Evolutionary conservation across 345 rosid genomes (phyloP), one percentile per base, ranked within the genome.

Genomic region (Linum tenue): DNA sequence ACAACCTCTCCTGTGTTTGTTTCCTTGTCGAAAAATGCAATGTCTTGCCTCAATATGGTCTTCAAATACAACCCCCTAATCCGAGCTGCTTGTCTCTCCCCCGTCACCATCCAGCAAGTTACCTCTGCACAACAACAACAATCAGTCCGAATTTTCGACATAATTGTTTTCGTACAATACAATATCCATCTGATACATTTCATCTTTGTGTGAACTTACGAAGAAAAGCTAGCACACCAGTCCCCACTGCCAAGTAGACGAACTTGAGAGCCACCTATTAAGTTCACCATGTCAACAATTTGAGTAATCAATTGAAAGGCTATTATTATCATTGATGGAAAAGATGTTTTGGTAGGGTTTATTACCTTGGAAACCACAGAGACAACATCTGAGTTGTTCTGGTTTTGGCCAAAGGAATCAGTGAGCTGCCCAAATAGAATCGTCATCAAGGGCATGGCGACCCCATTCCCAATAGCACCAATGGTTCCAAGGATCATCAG

Each of bases 1-100:
- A 91, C 78, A 16, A 91, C 96, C 81, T 91, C 98, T 14, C 98
- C 96, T 0, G 96, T 86, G 71, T 82, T 91, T 41, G 95, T 83
- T 78, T 89, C 95, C 58, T 78, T 72, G 38, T 91, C 98, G 58
- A 91, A 91, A 75, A 89, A 91, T 14, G 82, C 80, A 9, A 91
- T 66, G 64, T 91, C 96, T 78, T 91, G 98, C 70, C 95, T 80
- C 76, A 91, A 64, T 58, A 91, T 85, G 2, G 96, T 87, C 78
- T 73, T 76, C 73, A 91, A 65, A 80, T 91, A 91, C 73, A 84
- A 64, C 40, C 74, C 78, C 57, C 98, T 77, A 64, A 91, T 86
- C 60, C 92, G 74, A 0, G 86, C 79, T 50, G 98, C 91, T 66
- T 91, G 96, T 64, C 95, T 81, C 68, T 91, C 98, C 56, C 98